Base-by-base conservation (phyloP, 2,329 filamentous ascomycete genomes). In the Ustulina deusta region DNA sequence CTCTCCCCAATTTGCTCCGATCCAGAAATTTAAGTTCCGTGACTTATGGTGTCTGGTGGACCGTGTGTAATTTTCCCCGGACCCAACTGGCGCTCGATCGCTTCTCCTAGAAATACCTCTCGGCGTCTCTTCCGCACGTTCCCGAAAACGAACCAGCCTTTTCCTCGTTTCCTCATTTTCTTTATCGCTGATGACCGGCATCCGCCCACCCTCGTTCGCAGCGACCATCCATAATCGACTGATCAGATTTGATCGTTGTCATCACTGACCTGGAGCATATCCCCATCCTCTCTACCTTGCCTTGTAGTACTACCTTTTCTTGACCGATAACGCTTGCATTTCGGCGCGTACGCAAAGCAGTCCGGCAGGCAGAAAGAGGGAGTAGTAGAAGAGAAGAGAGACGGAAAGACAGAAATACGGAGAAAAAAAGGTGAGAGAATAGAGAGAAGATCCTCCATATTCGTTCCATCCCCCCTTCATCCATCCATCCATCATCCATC, bases 111-210 rank as follows among this genome's bases (percentile, higher is more conserved):
- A 65, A 27, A 29, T 36, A 40, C 57, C 58, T 65, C 56, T 61
- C 66, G 63, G 66, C 69, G 65, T 58, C 44, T 64, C 60, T 71
- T 63, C 63, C 66, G 63, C 61, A 65, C 52, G 63, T 65, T 65
- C 66, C 69, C 66, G 63, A 65, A 46, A 27, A 62, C 36, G 9
- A 52, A 56, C 20, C 38, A 48, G 17, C 44, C 44, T 55, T 65
- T 48, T 32, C 36, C 3, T 40, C n/a, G n/a, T n/a, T n/a, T n/a
- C 34, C 22, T 51, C 49, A 22, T 15, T 49, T 60, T 15, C 22
- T 48, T 34, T 63, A 25, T 22, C 58, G 61, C 25, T 57, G 20
- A 56, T 63, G 52, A 36, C 44, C 29, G 49, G 55, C 48, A 52
- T 10, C 49, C 25, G 15, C 54, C 52, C 32, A 25, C 27, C 36